These are phyloP conservation scores for Colletotrichum tropicicola DNA, from an alignment of 2,329 filamentous ascomycete genomes.

Conservation along the genomic window DNA sequence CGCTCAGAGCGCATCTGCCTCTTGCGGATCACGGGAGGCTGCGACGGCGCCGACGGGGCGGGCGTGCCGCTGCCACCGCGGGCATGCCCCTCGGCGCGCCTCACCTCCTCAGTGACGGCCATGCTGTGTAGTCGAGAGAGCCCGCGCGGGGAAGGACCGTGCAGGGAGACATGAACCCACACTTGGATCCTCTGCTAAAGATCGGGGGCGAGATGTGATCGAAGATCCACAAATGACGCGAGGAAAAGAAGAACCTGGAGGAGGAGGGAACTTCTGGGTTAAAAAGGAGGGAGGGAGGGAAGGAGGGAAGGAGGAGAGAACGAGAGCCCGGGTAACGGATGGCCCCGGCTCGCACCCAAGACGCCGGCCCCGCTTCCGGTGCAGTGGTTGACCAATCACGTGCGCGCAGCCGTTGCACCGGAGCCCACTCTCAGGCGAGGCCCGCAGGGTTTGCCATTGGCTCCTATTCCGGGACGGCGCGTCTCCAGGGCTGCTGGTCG, in stretches of 20 bases:
- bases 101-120: not conserved
- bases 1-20: not conserved
- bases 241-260: not conserved
- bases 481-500: not conserved
- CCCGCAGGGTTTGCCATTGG: not conserved
- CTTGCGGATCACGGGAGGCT: not conserved
- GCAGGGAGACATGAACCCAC: slow-evolving; percentile 11
- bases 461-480: not conserved
- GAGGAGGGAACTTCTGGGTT: not conserved
- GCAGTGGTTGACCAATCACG: not conserved
- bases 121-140: not conserved
- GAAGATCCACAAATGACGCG: not conserved
- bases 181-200: not conserved
- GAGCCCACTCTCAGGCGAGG: not conserved
- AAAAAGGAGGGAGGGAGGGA: not conserved
- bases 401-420: not conserved
- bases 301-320: not conserved
- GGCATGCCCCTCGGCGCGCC: not conserved
- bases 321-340: slow-evolving; percentile 6
- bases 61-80: not conserved
- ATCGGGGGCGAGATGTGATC: slow-evolving; percentile 1
- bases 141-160: slow-evolving; percentile 9
- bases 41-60: not conserved
- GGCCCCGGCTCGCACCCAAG: slow-evolving; percentile 1
- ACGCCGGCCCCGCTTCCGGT: slow-evolving; percentile 1